Conservation (phyloP, 768 basidiomycete genomes). For the Mycena galericulata region DNA sequence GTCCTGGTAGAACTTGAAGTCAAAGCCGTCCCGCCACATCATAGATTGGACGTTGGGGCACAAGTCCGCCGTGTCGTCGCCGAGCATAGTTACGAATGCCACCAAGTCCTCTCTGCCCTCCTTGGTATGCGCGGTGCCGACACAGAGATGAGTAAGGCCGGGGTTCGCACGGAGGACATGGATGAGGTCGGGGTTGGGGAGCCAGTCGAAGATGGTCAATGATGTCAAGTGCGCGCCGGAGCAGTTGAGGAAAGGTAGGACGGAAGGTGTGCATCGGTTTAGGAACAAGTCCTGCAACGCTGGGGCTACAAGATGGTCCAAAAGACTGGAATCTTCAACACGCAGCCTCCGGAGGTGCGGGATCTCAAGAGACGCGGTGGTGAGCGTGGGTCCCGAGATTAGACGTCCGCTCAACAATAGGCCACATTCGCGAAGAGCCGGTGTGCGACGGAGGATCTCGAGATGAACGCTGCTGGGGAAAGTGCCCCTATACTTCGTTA, state of each 20-base stretch:
- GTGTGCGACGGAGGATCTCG: neutral
- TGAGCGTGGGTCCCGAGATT: neutral
- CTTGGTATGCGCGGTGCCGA: neutral
- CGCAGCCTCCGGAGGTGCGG: neutral
- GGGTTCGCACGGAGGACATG: neutral
- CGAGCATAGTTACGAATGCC: neutral
- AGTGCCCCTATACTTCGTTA: neutral
- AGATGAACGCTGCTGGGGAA: neutral
- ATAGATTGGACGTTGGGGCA: neutral
- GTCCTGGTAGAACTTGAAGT: too few relatives aligned
- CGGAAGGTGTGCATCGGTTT: too few relatives aligned
- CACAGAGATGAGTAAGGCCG: neutral
- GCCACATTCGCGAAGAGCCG: neutral
- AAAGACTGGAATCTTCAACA: neutral
- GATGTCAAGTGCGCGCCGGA: neutral
- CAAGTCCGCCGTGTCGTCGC: neutral
- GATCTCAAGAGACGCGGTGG: neutral
- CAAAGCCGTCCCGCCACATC: neutral
- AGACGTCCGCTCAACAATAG: neutral
- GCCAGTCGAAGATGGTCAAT: neutral
- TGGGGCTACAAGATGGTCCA: neutral
- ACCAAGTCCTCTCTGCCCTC: neutral
- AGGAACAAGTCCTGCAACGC: neutral
- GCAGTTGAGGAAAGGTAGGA: neutral
- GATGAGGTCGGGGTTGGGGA: neutral